Base-by-base conservation (phyloP, 2,329 filamentous ascomycete species). In the Fusarium tuaranense region DNA sequence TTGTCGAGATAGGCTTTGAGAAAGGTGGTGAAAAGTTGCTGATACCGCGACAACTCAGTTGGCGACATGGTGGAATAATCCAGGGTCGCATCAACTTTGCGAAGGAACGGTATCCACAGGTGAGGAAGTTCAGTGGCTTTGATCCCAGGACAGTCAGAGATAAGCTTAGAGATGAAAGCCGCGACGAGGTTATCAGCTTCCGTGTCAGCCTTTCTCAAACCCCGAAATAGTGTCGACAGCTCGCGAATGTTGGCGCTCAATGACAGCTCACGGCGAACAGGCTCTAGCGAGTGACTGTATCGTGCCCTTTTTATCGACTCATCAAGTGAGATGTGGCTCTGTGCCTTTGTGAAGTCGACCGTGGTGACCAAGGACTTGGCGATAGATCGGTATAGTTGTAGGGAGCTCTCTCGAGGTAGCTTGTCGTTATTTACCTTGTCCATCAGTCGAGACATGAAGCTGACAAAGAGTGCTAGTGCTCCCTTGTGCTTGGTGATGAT, bases 91-190 rank as follows among this genome's bases (percentile, higher is more conserved):
- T 78, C 25, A 5, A 83, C 67, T 6, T 59, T 53, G 18, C 58
- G 74, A 3, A 83, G 67, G 12, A 83, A 75, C 1, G 80, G 81
- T 3, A 83, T 51, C 82, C 82, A 84, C 1, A 82, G 41, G 2
- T 4, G 13, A 3, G 71, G 41, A 16, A 81, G 77, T 13, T 78
- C 78, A 4, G 34, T 2, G 3, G 8, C 7, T 14, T 48, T 36
- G 30, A 83, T 30, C 7, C 18, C 46, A 4, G 30, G 30, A 18
- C 70, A 76, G n/a, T 77, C 67, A 1, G 16, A 20, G 1, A n/a
- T 22, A 10, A 81, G 34, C 20, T 74, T 78, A 5, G 71, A 36
- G 8, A 74, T 36, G 7, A 83, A 70, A 3, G 68, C 36, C 6
- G 55, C n/a, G 1, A 68, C 44, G 12, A 80, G 70, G 13, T 78